Evolutionary conservation across 2,329 filamentous ascomycete genomes (phyloP).

Genomic region (Cercospora beticola): DNA sequence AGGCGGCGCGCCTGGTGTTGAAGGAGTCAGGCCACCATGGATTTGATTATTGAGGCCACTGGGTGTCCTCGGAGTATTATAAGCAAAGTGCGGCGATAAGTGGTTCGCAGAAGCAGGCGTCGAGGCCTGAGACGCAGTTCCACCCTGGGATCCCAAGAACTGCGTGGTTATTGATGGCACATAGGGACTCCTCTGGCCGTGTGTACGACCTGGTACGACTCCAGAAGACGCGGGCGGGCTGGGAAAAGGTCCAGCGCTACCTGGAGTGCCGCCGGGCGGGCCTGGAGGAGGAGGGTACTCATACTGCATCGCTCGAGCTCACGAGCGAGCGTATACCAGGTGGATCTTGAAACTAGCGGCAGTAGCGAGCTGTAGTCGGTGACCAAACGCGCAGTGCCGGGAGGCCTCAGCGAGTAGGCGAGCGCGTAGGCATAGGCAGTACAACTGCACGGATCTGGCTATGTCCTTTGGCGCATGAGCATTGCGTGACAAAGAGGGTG

Average conservation of each 20-base stretch:
- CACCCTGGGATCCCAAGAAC: constrained; percentile 33
- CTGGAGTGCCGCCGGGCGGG: constrained; percentile 23
- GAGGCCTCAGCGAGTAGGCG: constrained; percentile 27
- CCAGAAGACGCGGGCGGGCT: constrained; percentile 37
- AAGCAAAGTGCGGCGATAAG: constrained; percentile 27
- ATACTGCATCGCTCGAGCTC: constrained; percentile 30
- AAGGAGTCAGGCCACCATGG: constrained; percentile 17
- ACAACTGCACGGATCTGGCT: constrained; percentile 16
- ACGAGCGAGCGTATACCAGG: constrained; percentile 24
- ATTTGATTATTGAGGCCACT: constrained; percentile 27
- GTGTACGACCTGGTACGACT: constrained; percentile 18
- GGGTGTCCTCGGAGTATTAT: constrained; percentile 31
- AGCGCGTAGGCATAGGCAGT: constrained; percentile 21
- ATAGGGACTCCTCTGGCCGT: constrained; percentile 20
- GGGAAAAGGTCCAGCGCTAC: constrained; percentile 23
- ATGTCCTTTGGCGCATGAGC: constrained; percentile 13
- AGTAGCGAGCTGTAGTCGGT: constrained; percentile 18
- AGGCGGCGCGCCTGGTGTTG: constrained; percentile 30
- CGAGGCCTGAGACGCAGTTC: constrained; percentile 39
- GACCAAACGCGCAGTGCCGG: constrained; percentile 18
- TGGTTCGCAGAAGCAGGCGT: constrained; percentile 41
- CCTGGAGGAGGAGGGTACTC: constrained; percentile 33
- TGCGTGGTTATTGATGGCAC: constrained; percentile 32
- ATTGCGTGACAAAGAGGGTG: constrained; percentile 14
- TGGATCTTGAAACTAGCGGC: constrained; percentile 21